Evolutionary conservation across 2,329 filamentous ascomycete species (phyloP), one percentile per base, ranked within the genome.

Genomic region (Aschersonia sp.): DNA sequence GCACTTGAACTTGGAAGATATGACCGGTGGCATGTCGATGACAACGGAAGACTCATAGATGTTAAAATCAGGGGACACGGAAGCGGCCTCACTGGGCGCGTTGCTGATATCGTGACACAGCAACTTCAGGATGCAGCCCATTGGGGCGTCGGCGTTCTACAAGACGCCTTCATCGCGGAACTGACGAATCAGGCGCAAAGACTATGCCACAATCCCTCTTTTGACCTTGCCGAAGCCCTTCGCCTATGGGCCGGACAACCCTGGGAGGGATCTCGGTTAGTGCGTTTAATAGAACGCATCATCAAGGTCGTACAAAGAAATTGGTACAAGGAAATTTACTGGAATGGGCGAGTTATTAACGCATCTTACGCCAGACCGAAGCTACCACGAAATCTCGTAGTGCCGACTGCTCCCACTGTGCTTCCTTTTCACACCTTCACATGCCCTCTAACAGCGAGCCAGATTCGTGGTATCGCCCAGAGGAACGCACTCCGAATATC

Each of bases 401-500:
- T 94, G 8, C 92, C 92, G 4, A 81, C 85, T 32, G 90, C 92
- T 5, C 92, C 92, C 2, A 98, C 92, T 0, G 89, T 98, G 1
- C 72, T 98, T 1, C 92, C 92, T 0, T 98, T 98, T 59, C 92
- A 98, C 63, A 97, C 92, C 0, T 98, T 98, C 59, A 98, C 92
- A 1, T 95, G 86, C 54, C 92, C 92, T 0, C 71, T 98, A 54
- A 88, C 87, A 6, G 88, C 92, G 4, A 87, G 85, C 61, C 87
- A 96, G 55, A 87, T 98, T 50, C 84, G 92, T 12, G 78, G 85
- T 59, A 98, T 98, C 53, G 97, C 92, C 7, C 90, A 97, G 62
- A 79, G 92, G 30, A 98, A 98, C 60, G 92, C 87, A 2, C 73
- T 94, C 33, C 82, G 92, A 40, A 97, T 98, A 56, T 95, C 90